Conservation (phyloP, 371 early-diverging fungal genomes). For the Rhizoclosmatium hyalinum region DNA sequence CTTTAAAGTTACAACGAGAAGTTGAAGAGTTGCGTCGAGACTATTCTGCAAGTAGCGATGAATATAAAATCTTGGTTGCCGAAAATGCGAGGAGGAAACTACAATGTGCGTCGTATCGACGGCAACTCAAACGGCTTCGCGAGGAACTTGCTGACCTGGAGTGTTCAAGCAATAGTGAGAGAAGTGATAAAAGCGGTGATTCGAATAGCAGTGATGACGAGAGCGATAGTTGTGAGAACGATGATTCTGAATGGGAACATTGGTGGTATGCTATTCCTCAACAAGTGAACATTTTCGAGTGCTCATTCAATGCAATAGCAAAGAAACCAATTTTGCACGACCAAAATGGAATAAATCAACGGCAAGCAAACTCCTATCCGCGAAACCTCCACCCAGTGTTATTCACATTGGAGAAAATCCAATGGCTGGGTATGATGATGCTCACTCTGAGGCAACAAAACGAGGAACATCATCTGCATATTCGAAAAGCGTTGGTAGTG, state of each 20-base stretch:
- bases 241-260: constrained; percentile 39
- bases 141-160: neutral
- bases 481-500: constrained; percentile 2
- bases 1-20: constrained; percentile 31
- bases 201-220: constrained; percentile 2
- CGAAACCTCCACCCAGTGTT: constrained; percentile 39
- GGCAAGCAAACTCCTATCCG: constrained; percentile 36
- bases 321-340: constrained; percentile 24
- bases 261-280: constrained; percentile 39
- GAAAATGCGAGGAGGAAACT: constrained; percentile 40
- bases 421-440: constrained; percentile 12
- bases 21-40: constrained; percentile 28
- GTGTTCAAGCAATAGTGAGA: neutral
- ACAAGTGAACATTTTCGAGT: neutral
- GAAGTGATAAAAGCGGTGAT: neutral
- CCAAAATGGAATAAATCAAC: constrained; percentile 45
- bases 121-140: constrained; percentile 16
- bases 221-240: neutral
- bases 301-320: constrained; percentile 14
- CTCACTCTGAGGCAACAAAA: constrained; percentile 9
- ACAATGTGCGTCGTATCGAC: constrained; percentile 31
- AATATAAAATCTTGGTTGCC: constrained; percentile 33
- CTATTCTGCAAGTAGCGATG: constrained; percentile 31
- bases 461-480: neutral
- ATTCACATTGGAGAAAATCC: constrained; percentile 43